Base-by-base conservation (phyloP, 148 eudicot genomes). In the Silene uniflora region DNA sequence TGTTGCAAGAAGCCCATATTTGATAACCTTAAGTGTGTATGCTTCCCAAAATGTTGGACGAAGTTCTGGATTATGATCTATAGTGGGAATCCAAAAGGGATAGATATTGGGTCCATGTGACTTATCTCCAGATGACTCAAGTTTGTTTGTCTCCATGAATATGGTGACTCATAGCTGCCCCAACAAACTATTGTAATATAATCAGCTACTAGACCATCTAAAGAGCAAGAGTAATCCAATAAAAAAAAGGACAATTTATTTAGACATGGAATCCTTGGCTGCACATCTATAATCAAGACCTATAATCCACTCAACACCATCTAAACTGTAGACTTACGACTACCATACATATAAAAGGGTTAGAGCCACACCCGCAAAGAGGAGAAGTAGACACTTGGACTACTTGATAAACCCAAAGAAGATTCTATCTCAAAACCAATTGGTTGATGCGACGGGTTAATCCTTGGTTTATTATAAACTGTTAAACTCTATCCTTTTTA, bases 271-370 rank as follows among this genome's bases (percentile, higher is more conserved):
- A 59, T 59, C 24, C 62, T 59, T 59, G 0, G 62, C 8, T 59
- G 62, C 62, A 21, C 22, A 59, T n/a, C n/a, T n/a, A n/a, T n/a
- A n/a, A 59, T 59, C 62, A 59, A 59, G 10, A 59, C 13, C 22
- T 59, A 59, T 7, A 59, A 59, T 59, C 62, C 62, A 59, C 62
- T n/a, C 62, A 59, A n/a, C 62, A 59, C 62, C 8, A 18, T 59
- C 62, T 17, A 1, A 5, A 59, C 62, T 59, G 16, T n/a, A 21
- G 8, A 59, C 23, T 10, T 49, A 49, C 7, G 17, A 49, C n/a
- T 16, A 12, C 55, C 14, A 49, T 14, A 49, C 7, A 11, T 12
- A 10, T 49, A 49, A 49, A 49, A 11, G 13, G 13, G 13, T 16
- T 49, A 49, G 7, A 10, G 16, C 16, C 54, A 49, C 13, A 49